Conservation (phyloP, 306 rosid species). For the Biancaea sappan region DNA sequence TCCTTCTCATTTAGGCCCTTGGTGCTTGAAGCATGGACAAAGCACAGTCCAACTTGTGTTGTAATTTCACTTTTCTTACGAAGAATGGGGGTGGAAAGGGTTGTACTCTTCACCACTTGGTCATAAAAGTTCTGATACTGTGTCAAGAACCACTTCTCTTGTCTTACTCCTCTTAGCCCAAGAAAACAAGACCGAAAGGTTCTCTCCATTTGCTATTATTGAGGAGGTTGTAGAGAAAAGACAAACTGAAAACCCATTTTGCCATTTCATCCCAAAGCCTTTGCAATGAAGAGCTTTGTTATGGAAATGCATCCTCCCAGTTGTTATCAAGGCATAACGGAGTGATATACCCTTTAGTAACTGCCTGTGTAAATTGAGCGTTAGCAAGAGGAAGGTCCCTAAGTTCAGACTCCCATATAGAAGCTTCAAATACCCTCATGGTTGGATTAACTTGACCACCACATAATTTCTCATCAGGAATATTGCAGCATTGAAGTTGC, state of each 20-base stretch:
- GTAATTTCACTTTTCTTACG: too few species aligned
- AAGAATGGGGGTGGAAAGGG: too few species aligned
- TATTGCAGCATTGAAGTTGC: not conserved
- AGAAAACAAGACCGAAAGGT: not conserved
- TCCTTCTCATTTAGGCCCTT: too few species aligned
- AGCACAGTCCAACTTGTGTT: too few species aligned
- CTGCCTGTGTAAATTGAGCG: not conserved
- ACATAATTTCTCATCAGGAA: not conserved
- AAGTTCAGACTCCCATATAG: not conserved
- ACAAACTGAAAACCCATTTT: not conserved
- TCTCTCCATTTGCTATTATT: not conserved
- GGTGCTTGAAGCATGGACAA: too few species aligned
- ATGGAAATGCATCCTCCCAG: not conserved
- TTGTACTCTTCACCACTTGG: too few species aligned
- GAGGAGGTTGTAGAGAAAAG: not conserved
- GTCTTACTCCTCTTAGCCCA: not conserved
- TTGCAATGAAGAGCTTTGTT: not conserved
- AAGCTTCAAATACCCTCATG: not conserved
- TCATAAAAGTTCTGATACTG: too few species aligned
- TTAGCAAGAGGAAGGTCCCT: not conserved
- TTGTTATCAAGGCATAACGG: not conserved
- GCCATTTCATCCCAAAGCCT: not conserved
- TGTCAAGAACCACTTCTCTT: too few species aligned
- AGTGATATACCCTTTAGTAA: not conserved
- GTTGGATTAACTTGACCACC: not conserved